Evolutionary conservation across 2,329 filamentous ascomycete species (phyloP).

Genomic region (Colletotrichum tropicicola): DNA sequence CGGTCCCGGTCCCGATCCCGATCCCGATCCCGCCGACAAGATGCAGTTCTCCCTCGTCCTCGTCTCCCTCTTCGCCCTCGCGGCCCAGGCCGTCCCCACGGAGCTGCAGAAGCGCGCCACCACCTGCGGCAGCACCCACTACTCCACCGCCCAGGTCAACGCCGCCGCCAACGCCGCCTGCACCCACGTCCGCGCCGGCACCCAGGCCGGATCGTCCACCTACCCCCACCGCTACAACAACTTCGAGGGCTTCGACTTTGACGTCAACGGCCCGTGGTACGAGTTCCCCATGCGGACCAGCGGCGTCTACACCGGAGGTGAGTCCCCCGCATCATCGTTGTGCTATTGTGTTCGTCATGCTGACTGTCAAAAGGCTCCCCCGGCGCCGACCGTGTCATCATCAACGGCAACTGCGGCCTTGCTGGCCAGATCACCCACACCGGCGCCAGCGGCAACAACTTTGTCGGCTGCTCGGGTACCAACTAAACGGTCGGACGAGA

Average conservation of each 20-base stretch:
- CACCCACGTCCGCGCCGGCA: constrained; percentile 54
- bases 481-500: background rate
- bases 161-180: constrained; percentile 62
- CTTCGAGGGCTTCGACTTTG: constrained; percentile 70
- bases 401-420: constrained; percentile 64
- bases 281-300: constrained; percentile 70
- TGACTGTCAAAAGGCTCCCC: constrained; percentile 57
- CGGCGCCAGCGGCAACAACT: constrained; percentile 74
- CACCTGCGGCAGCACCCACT: constrained; percentile 63
- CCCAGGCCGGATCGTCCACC: constrained; percentile 41
- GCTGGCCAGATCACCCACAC: constrained; percentile 77
- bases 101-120: constrained; percentile 43
- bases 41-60: constrained; percentile 31
- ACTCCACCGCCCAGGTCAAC: constrained; percentile 58
- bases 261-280: constrained; percentile 65
- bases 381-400: constrained; percentile 73
- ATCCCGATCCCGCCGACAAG: background rate
- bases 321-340: constrained; percentile 38
- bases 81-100: constrained; percentile 19
- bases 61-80: constrained; percentile 28
- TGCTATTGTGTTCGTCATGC: background rate
- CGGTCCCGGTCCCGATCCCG: too few relatives aligned
- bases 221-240: constrained; percentile 72
- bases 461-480: constrained; percentile 57
- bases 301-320: constrained; percentile 67